Evolutionary conservation across 768 basidiomycete species (phyloP), one percentile per base, ranked within the genome.

Genomic region (Suillus hirtellus): DNA sequence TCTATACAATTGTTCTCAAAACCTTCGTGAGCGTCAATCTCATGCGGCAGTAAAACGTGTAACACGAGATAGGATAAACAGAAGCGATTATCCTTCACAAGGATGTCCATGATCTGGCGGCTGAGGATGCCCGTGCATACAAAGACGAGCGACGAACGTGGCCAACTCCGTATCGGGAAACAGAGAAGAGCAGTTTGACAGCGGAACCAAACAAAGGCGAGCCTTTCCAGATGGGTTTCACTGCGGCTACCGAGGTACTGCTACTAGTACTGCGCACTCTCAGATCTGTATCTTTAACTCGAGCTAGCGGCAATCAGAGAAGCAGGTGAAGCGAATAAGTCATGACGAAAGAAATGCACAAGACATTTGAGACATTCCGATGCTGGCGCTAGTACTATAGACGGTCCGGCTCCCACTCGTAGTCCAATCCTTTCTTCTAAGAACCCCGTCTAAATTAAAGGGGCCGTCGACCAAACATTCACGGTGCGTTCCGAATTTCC

Each of bases 391-490:
- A 69, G 68, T 31, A 31, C 31, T 31, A 31, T 55, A 75, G 73
- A 43, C 80, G 76, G 59, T 76, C 71, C 47, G 47, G n/a, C 60
- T 82, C 77, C 62, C 79, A 67, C 49, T 68, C 67, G 40, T 77
- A 65, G 61, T 77, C 31, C 31, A 12, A 15, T 40, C 38, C 4
- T 3, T 61, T 15, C 67, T 67, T 27, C 82, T 21, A 15, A 49
- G 21, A 47, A 79, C 80, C 80, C 83, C 44, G 62, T 71, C 21
- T 31, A 31, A 31, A 6, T 31, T 31, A 31, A 6, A 31, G 31
- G 31, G 31, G 31, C 31, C 31, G 31, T 5, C 31, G 31, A 31
- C 31, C 31, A 31, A 6, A 6, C 31, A 31, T 5, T 31, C 31
- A 31, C 31, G 31, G 31, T 31, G 31, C 31, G 54, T 62, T 65